A percentile compares a stretch with the other conserved stretches of the same genome.
phyloP scores from a whole-genome alignment of 129 eudicot species.

The Daucus carota region DNA sequence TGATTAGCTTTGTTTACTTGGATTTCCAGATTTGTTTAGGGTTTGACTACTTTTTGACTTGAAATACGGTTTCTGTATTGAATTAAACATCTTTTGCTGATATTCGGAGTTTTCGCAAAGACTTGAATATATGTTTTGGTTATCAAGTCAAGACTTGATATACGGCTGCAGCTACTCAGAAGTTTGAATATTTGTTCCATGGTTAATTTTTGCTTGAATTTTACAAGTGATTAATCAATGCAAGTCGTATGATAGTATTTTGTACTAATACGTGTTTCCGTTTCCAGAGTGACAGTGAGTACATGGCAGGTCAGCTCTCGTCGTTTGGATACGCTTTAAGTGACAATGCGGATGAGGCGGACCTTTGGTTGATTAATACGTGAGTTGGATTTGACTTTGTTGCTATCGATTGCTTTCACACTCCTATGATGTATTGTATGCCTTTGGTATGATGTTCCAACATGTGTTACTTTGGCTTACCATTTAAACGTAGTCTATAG shows the following conservation, averaged over 20 bases:
- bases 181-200: too few species aligned
- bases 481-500: neutral
- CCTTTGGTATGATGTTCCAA: neutral
- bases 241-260: neutral
- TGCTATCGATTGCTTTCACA: neutral
- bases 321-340: constrained; percentile 76
- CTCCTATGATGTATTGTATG: neutral
- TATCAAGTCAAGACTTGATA: too few species aligned
- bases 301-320: constrained; percentile 98
- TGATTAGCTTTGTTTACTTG: neutral
- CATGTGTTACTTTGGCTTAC: neutral
- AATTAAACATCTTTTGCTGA: neutral
- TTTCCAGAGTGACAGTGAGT: constrained; percentile 94
- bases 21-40: neutral
- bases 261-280: constrained; percentile 11
- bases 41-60: neutral
- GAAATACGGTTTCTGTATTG: neutral
- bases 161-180: too few species aligned
- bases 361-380: constrained; percentile 94
- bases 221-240: neutral
- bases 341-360: constrained; percentile 85
- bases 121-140: too few species aligned
- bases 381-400: constrained; percentile 22
- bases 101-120: too few species aligned
- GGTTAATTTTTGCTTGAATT: neutral